Evolutionary conservation across 257 asterid species (phyloP), one percentile per base, ranked within the genome.

Genomic region (Salvia miltiorrhiza): DNA sequence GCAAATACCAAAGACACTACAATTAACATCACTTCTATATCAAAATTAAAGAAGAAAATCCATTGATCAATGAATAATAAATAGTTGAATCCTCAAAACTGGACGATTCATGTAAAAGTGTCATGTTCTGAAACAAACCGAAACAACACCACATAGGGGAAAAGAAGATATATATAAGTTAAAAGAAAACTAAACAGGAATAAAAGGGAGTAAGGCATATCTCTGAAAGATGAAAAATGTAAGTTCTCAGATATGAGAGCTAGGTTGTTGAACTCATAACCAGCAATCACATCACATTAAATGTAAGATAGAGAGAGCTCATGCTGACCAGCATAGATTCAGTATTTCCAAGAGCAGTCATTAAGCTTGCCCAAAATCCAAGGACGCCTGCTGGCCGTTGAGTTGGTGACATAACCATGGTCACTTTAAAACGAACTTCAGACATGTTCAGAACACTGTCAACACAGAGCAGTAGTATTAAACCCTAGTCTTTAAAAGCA

Each of bases 341-440:
- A 39, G 96, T 90, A 80, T 94, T 94, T 75, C 99, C 99, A 54
- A 94, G 95, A 21, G 99, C 99, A 61, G 99, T 94, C 99, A 94
- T 94, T 82, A 94, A 86, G 82, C 97, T 91, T 64, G 99, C 90
- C 99, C 99, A 94, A 80, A 94, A 94, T 56, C 99, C 99, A 77
- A 94, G 99, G 83, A 94, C 99, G 73, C 99, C 99, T 9, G 90
- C 97, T 64, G 99, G 99, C 49, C 99, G 89, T 78, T 94, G 99
- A 79, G 96, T 87, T 61, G 99, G 99, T 66, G 99, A 94, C 99
- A 94, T 94, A 68, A 85, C 92, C 96, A 94, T 92, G 70, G 99
- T 89, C 53, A 94, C 93, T 85, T 91, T 94, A 79, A 94, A 82
- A 71, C 99, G 95, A 21, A 91, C 79, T 80, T 94, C 99, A 3